Base-by-base conservation (phyloP, 1,139 yeast genomes). In the Geotrichum citri-aurantii region DNA sequence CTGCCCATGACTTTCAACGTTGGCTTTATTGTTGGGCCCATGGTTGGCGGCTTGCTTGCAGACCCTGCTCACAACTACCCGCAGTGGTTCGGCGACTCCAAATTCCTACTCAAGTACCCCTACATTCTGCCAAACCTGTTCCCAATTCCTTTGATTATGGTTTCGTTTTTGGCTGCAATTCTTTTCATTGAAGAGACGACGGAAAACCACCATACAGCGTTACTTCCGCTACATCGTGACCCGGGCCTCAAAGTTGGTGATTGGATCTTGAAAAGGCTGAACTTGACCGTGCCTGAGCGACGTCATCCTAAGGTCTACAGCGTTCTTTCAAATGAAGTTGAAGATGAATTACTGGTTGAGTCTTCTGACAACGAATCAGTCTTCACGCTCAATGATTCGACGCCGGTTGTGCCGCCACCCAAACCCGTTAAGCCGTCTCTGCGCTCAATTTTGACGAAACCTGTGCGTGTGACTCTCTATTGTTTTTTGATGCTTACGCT, bases 161-260 rank as follows among this genome's bases (percentile, higher is more conserved):
- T 73, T 48, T 78, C 83, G 27, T 64, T 79, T 42, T 31, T 75
- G 1, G 62, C 73, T 48, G 81, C 73, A 11, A 67, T 78, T 46
- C 74, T 84, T 46, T 83, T 83, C 65, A 68, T 84, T 47, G 85
- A 83, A 67, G 89, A 84, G 68, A 82, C 88, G 79, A 64, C 77
- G 73, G 58, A 68, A 72, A 37, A 40, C 14, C 31, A 42, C 33
- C 40, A 46, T 21, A 19, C 58, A 69, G 77, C 64, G 82, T 79
- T 69, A 63, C 67, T 61, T 82, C 86, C 14, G 65, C 80, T 17
- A 80, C 76, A 48, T 42, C 77, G 31, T 82, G 88, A 53, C 83
- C 82, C 67, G 63, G 70, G 65, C 60, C 79, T 49, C 65, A 75
- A 63, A 50, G 48, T 66, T 40, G 70, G 71, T 14, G 54, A 61